Base-by-base conservation (phyloP, 768 basidiomycete genomes). In the Tricholoma saponaceum region DNA sequence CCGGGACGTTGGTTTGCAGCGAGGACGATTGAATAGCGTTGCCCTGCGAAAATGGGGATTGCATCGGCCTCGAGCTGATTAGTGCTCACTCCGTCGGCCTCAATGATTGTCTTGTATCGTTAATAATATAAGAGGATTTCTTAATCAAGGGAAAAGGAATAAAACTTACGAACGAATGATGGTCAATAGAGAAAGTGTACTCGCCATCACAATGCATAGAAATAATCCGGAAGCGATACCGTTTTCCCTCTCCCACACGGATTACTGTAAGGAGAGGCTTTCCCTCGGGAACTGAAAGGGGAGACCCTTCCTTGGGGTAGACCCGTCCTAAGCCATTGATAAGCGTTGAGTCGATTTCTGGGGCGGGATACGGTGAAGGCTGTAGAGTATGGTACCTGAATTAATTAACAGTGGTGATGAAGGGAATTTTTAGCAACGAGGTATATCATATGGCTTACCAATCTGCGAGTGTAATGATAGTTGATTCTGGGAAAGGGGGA, bases 211-310 rank as follows among this genome's bases (percentile, higher is more conserved):
- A 85, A 22, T 82, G 78, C 8, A 77, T 74, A 10, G 73, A 71
- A 41, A 85, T 56, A 2, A 86, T 37, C 2, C 84, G 77, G 67
- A 85, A 78, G 16, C 84, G 76, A 58, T 84, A 84, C 4, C 80
- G 71, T 32, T 64, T 66, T 9, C 75, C 73, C 0, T 53, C 57
- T 5, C 64, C 39, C 26, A 85, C 80, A 37, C 70, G 69, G 57
- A 84, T 66, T 2, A 82, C 73, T 0, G 82, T 60, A 23, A 83
- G 69, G 1, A 70, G 61, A 1, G 67, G 62, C 1, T 52, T 30
- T 5, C 80, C 80, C 4, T 71, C 74, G 4, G 60, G 4, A 61
- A n/a, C n/a, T n/a, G n/a, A n/a, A n/a, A n/a, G n/a, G n/a, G n/a
- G n/a, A n/a, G n/a, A n/a, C n/a, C n/a, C n/a, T n/a, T n/a, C n/a